Percentiles rank a stretch among this genome's conserved stretches.
Evolutionary conservation across 163 green algal genomes (phyloP).

Genomic region (Scenedesmus sp.): DNA sequence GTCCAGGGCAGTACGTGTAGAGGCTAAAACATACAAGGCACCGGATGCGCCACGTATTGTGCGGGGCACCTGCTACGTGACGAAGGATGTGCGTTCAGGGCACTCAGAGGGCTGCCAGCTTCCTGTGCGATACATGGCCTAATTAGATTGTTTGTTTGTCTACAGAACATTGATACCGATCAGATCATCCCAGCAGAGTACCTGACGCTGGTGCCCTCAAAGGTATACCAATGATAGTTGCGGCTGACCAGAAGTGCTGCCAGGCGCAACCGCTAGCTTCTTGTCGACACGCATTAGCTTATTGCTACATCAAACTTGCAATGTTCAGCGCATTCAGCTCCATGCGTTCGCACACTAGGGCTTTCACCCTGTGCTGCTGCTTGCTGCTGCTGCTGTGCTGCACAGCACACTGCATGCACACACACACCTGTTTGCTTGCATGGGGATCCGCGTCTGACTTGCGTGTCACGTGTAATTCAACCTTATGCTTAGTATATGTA

Average conservation of each 20-base stretch:
- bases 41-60: constrained; percentile 65
- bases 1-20: constrained; percentile 46
- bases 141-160: not conserved
- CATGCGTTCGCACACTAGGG: not conserved
- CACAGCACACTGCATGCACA: not conserved
- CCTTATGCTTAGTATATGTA: not conserved
- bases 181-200: constrained; percentile 99
- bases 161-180: constrained; percentile 98
- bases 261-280: not conserved
- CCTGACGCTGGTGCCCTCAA: constrained; percentile 96
- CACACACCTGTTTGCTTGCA: not conserved
- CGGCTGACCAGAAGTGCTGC: not conserved
- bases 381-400: not conserved
- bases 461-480: not conserved
- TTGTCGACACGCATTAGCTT: not conserved
- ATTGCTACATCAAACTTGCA: not conserved
- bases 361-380: not conserved
- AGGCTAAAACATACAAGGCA: constrained; percentile 58
- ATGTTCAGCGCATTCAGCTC: not conserved
- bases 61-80: constrained; percentile 84
- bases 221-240: constrained; percentile 66
- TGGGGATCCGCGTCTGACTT: not conserved
- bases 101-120: not conserved
- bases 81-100: constrained; percentile 72
- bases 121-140: not conserved